phyloP scores from a whole-genome alignment of 257 asterid genomes.

The Sherardia arvensis region DNA sequence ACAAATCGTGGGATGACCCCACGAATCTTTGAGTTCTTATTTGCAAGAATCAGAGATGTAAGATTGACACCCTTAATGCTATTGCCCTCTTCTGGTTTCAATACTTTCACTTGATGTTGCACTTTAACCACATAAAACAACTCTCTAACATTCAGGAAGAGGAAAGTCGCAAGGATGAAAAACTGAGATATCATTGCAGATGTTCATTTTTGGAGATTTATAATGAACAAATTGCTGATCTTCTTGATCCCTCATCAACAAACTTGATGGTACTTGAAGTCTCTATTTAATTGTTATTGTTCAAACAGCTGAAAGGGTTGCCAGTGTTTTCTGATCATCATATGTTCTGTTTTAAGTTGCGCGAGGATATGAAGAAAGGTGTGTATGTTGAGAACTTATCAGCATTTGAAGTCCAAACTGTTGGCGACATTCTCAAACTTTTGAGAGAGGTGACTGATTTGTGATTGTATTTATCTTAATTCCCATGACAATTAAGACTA shows the following conservation, averaged over 20 bases:
- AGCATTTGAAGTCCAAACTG: constrained; percentile 86
- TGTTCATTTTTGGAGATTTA: constrained; percentile 95
- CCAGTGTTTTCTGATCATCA: constrained; percentile 12
- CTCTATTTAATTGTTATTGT: constrained; percentile 6
- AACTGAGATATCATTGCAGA: constrained; percentile 65
- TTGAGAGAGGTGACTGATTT: constrained; percentile 58
- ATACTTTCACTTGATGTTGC: constrained; percentile 8
- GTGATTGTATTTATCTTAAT: not conserved
- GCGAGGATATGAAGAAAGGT: constrained; percentile 83
- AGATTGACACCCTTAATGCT: constrained; percentile 11
- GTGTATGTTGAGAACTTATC: constrained; percentile 92
- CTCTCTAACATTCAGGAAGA: constrained; percentile 54
- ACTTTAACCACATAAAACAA: constrained; percentile 1
- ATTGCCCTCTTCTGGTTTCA: constrained; percentile 5
- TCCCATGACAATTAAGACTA: not conserved
- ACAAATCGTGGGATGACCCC: constrained; percentile 94
- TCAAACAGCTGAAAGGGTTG: constrained; percentile 4
- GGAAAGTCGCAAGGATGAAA: constrained; percentile 79
- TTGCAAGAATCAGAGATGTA: constrained; percentile 96
- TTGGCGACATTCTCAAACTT: constrained; percentile 81
- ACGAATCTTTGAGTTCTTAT: constrained; percentile 89
- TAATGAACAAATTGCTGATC: constrained; percentile 89
- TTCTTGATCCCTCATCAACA: constrained; percentile 92
- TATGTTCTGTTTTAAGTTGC: constrained; percentile 37
- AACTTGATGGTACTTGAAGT: constrained; percentile 65